Conservation (phyloP, 2,329 filamentous ascomycete genomes). For the Aspergillus versicolor region DNA sequence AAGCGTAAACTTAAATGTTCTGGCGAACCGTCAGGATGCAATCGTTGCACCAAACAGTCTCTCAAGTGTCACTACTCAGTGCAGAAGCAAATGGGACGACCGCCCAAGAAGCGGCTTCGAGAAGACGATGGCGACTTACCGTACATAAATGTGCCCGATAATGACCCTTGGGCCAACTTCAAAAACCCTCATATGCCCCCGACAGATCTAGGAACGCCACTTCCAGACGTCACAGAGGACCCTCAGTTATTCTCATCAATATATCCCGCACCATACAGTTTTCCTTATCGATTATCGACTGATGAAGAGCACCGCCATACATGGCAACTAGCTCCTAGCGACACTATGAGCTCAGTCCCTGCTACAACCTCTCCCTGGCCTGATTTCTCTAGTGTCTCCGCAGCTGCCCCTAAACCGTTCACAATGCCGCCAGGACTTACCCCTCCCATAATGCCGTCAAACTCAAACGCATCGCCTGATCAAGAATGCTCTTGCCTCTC, state of each 20-base stretch:
- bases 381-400: conserved; percentile 40
- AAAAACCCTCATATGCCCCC: conserved; percentile 21
- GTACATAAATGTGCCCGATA: conserved; percentile 13
- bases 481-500: conserved; percentile 41
- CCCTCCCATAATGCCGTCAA: conserved; percentile 23
- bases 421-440: conserved; percentile 20
- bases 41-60: conserved; percentile 43
- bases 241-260: conserved; percentile 30
- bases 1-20: conserved; percentile 51
- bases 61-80: conserved; percentile 47
- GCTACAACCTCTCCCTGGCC: conserved; percentile 40
- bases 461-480: conserved; percentile 19
- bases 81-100: conserved; percentile 51
- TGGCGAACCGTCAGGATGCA: conserved; percentile 44
- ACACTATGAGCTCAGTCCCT: conserved; percentile 25
- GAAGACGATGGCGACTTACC: conserved; percentile 29
- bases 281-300: conserved; percentile 20
- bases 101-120: conserved; percentile 42
- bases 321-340: conserved; percentile 24
- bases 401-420: conserved; percentile 30
- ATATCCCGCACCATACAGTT: conserved; percentile 19
- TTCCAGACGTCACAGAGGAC: conserved; percentile 21
- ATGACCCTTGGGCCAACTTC: conserved; percentile 25
- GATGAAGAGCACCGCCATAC: conserved; percentile 27
- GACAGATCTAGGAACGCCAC: conserved; percentile 16